Conservation (phyloP, 2,329 filamentous ascomycete species). For the Arthrobotrys conoides region DNA sequence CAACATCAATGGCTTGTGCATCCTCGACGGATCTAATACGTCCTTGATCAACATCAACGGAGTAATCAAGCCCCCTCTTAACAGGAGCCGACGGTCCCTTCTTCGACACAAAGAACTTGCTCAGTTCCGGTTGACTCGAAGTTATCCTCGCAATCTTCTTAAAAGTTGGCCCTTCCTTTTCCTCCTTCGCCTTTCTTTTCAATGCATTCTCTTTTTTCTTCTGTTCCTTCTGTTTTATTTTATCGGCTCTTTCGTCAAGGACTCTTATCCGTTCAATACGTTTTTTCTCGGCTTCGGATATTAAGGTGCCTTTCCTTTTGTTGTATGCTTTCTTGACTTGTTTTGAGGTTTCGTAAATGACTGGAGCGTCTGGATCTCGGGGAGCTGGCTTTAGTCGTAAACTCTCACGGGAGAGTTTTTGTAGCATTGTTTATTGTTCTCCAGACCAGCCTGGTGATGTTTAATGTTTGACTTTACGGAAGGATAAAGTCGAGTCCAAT, state of each 20-base stretch:
- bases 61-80: slow-evolving; percentile 27
- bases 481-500: too few relatives aligned
- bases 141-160: slow-evolving; percentile 52
- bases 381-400: slow-evolving; percentile 33
- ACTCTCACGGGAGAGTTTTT: slow-evolving; percentile 50
- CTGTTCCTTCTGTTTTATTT: slow-evolving; percentile 50
- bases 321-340: slow-evolving; percentile 57
- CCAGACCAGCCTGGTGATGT: too few relatives aligned
- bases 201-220: slow-evolving; percentile 56
- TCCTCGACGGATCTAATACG: not conserved
- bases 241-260: slow-evolving; percentile 51
- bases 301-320: slow-evolving; percentile 19
- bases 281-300: slow-evolving; percentile 51
- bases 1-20: not conserved
- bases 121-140: slow-evolving; percentile 53
- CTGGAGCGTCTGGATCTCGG: slow-evolving; percentile 1
- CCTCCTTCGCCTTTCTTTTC: slow-evolving; percentile 58
- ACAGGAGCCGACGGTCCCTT: slow-evolving; percentile 29
- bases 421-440: slow-evolving; percentile 24
- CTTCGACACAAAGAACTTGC: slow-evolving; percentile 52
- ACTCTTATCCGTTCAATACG: slow-evolving; percentile 48
- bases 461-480: not conserved
- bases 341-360: slow-evolving; percentile 57
- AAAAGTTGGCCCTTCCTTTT: slow-evolving; percentile 47
- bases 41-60: slow-evolving; percentile 3